Base-by-base conservation (phyloP, 257 asterid species). In the Ligustrum vulgare region DNA sequence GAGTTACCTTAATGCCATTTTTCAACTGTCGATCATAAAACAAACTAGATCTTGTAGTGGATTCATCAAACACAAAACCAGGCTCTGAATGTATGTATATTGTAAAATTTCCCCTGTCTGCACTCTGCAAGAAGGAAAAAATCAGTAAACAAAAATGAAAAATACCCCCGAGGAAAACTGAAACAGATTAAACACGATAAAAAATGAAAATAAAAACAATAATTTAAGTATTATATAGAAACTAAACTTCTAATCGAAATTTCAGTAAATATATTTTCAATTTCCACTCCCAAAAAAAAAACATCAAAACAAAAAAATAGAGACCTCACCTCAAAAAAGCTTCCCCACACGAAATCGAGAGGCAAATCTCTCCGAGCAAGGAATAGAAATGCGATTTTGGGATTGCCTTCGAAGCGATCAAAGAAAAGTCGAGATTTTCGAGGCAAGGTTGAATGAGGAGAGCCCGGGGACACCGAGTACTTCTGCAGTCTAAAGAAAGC, bases 271-370 rank as follows among this genome's bases (percentile, higher is more conserved):
- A 45, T 71, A 71, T 43, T 23, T 18, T 41, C 25, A 18, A 70
- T 47, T n/a, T 34, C 67, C 35, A 62, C 32, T 28, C 31, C 31
- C 31, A 28, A 28, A 28, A 20, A 43, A 34, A 72, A 67, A 76
- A 6, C n/a, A n/a, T n/a, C n/a, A n/a, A 34, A 6, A 41, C 2
- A 41, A 3, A 41, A 10, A 39, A 4, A 41, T 13, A 41, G 70
- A 72, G 32, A 62, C 73, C 77, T 73, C 37, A 95, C 99, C 99
- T 95, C 89, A 68, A 95, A 91, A 80, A 93, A 95, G 76, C 87
- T 87, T 58, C 84, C 93, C 98, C 99, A 91, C 2, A 95, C 87
- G 77, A 93, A 95, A 90, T 93, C 99, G 41, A 95, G 97, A 28
- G 97, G 98, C 83, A 93, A 86, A 80, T 85, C 82, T 20, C 85